These are phyloP conservation scores for Colletotrichum sp. DNA, from an alignment of 2,329 filamentous ascomycete genomes.

Conservation along the genomic window DNA sequence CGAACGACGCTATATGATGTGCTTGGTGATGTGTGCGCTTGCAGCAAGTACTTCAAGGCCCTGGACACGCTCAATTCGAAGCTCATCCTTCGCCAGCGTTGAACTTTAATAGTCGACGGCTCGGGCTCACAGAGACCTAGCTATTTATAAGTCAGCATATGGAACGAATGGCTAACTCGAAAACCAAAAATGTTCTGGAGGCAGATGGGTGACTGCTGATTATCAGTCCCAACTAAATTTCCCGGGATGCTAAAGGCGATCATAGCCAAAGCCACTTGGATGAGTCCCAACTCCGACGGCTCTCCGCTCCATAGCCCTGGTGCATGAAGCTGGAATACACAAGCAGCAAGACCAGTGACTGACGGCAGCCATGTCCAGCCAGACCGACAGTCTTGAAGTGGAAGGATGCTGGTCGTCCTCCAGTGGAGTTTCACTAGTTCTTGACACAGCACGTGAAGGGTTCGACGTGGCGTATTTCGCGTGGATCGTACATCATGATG, in stretches of 20 bases:
- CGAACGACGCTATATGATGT: neutral
- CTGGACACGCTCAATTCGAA: no score
- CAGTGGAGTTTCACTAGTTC: neutral
- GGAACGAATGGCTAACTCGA: no score
- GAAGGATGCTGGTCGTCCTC: no score
- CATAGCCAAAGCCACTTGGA: no score
- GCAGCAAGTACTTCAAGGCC: no score
- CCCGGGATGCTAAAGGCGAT: no score
- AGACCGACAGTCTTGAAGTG: rapidly evolving
- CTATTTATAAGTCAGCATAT: no score
- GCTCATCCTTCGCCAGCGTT: neutral
- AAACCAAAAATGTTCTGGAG: no score
- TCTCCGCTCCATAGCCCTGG: rapidly evolving
- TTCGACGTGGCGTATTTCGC: neutral
- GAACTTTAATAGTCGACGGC: neutral
- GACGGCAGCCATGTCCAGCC: rapidly evolving
- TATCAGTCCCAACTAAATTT: no score
- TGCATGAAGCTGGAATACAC: neutral
- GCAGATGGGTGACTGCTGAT: no score
- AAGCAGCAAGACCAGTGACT: neutral
- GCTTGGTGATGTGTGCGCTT: neutral
- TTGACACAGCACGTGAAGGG: neutral
- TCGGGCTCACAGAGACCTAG: no score
- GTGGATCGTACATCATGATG: neutral
- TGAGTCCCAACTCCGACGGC: rapidly evolving